Conservation (phyloP, 192 early-diverging fungal genomes). For the Coemansia sp. region DNA sequence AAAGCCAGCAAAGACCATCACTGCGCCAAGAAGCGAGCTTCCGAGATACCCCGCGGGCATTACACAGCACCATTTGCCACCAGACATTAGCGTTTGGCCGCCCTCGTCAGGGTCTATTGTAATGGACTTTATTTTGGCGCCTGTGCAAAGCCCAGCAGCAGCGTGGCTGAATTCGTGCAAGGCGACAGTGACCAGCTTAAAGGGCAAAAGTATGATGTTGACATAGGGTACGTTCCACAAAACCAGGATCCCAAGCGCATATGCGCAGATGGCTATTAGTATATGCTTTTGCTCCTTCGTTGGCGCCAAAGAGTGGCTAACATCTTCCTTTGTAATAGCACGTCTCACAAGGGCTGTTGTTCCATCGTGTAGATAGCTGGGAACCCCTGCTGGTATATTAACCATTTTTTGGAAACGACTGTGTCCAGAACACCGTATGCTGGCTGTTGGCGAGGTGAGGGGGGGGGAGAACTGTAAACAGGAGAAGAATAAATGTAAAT, state of each 20-base stretch:
- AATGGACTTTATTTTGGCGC: constrained; percentile 86
- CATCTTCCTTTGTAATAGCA: constrained; percentile 30
- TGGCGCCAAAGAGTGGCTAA: constrained; percentile 39
- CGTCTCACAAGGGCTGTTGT: constrained; percentile 13
- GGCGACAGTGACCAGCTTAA: constrained; percentile 92
- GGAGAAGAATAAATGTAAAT: no score
- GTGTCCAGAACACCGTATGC: neutral
- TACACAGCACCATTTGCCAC: constrained; percentile 80
- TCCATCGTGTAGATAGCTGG: neutral
- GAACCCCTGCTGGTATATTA: neutral
- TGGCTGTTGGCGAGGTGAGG: neutral
- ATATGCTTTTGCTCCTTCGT: constrained; percentile 45
- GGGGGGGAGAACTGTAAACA: no score
- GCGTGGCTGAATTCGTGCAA: constrained; percentile 97
- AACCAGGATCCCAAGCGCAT: constrained; percentile 67
- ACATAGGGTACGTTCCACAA: constrained; percentile 89
- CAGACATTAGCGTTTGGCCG: constrained; percentile 80
- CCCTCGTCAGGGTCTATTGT: constrained; percentile 93
- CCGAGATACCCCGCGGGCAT: constrained; percentile 93
- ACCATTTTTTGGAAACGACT: neutral
- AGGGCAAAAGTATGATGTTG: constrained; percentile 88
- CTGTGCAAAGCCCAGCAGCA: constrained; percentile 81
- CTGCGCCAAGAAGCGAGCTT: constrained; percentile 83
- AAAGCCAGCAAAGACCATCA: constrained; percentile 94
- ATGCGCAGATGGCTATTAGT: constrained; percentile 64